Base-by-base conservation (phyloP, 202 grass and related monocot genomes). In the Dendrocalamus latiflorus region DNA sequence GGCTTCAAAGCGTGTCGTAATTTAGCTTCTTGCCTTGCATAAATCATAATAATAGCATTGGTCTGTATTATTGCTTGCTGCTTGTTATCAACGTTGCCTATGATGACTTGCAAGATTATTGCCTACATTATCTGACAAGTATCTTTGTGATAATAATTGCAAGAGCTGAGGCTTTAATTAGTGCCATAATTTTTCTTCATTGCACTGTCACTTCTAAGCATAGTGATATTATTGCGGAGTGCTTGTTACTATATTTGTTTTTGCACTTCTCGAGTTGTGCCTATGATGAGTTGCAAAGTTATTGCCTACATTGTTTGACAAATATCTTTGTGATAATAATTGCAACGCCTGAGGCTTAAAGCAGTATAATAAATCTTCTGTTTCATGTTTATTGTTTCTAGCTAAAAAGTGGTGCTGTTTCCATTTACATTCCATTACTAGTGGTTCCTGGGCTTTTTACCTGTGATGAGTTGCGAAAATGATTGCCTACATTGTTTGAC, bases 401-500 rank as follows among this genome's bases (percentile, higher is more conserved):
- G 37, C 39, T 17, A 59, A 61, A 48, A 48, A 57, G 30, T 44
- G 16, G 6, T 8, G 7, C 20, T 21, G 38, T 76, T 41, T 75
- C 20, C 21, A 10, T 55, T 14, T 26, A 28, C 18, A 26, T 65
- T 74, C 28, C 15, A 5, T 42, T 26, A 21, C 13, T 41, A 5
- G 34, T 75, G 20, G 6, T 79, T 65, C 21, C 67, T 86, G 45
- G 41, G n/a, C 8, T 16, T 50, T 71, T 68, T 50, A 33, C 17
- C 79, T 60, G 51, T 82, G 80, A 74, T 74, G 68, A 74, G 68
- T 82, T 63, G 68, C n/a, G 4, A 41, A 82, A 70, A 63, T 26
- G 36, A 85, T 88, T 88, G 74, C 79, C 82, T 45, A 84, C 77
- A 86, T 91, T 89, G 62, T 79, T 87, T 90, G 84, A 85, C n/a